A percentile compares a stretch with the other conserved stretches of the same genome.
phyloP scores from a whole-genome alignment of 257 asterid species.

The Craterostigma plantagineum region DNA sequence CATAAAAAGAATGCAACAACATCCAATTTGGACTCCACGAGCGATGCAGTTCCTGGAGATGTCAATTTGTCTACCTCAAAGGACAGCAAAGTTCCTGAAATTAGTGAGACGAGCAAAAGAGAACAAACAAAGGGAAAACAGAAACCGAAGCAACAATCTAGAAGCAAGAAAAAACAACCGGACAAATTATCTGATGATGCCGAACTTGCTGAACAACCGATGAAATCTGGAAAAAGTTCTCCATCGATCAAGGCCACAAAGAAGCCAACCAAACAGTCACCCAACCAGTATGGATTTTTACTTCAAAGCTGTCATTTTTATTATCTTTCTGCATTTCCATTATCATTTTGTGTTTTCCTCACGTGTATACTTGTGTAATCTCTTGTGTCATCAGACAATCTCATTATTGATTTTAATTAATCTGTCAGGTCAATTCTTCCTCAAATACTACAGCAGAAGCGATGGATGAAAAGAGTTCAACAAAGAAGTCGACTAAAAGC shows the following conservation, averaged over 20 bases:
- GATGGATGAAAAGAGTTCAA: slow-evolving; percentile 12
- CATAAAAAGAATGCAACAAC: slow-evolving; percentile 20
- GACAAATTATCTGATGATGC: slow-evolving; percentile 17
- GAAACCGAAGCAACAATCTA: slow-evolving; percentile 25
- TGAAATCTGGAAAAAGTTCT: slow-evolving; percentile 16
- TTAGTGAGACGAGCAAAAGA: slow-evolving; percentile 12
- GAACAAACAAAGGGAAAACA: slow-evolving; percentile 18
- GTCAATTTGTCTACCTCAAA: slow-evolving; percentile 14
- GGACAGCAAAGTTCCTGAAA: slow-evolving; percentile 11
- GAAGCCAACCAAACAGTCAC: slow-evolving; percentile 17
- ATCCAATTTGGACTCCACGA: slow-evolving; percentile 13
- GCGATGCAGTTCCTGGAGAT: slow-evolving; percentile 16
- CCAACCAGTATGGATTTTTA: slow-evolving; percentile 9
- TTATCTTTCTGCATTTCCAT: slow-evolving; percentile 7
- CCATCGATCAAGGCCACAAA: slow-evolving; percentile 18
- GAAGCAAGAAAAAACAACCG: slow-evolving; percentile 24
- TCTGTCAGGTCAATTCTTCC: slow-evolving; percentile 26
- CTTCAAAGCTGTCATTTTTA: slow-evolving; percentile 30
- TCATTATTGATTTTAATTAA: too few relatives aligned
- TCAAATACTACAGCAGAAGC: slow-evolving; percentile 17
- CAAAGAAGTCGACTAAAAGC: slow-evolving; percentile 19
- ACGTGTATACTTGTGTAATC: too few relatives aligned
- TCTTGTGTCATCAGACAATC: too few relatives aligned
- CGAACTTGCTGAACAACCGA: slow-evolving; percentile 17
- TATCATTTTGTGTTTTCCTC: slow-evolving; percentile 12